These are phyloP conservation scores for Ramaria sp. DNA, from an alignment of 768 basidiomycete species.

Conservation along the genomic window DNA sequence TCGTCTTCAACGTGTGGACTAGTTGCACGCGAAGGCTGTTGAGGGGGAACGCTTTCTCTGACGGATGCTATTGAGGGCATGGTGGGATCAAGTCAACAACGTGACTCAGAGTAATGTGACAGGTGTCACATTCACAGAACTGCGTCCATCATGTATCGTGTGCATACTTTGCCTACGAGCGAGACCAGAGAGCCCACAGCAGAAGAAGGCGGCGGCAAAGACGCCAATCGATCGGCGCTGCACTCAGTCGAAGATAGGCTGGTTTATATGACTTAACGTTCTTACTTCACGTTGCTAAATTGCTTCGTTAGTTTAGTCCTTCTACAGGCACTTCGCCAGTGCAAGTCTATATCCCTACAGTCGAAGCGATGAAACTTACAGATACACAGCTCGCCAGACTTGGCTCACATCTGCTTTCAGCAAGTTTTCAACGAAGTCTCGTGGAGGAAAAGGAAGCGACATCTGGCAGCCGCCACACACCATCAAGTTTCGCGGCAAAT, in stretches of 20 bases:
- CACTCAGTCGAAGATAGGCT: conserved; percentile 7
- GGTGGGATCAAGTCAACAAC: background rate
- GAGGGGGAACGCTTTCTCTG: conserved; percentile 5
- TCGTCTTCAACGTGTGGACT: conserved; percentile 36
- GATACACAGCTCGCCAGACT: conserved; percentile 49
- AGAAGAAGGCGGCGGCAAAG: background rate
- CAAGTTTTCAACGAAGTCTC: conserved; percentile 57
- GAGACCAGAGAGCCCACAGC: background rate
- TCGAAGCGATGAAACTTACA: conserved; percentile 10
- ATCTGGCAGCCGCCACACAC: conserved; percentile 54
- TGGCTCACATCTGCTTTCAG: conserved; percentile 59
- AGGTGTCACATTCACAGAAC: background rate
- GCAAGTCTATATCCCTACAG: conserved; percentile 22
- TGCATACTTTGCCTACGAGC: conserved; percentile 6
- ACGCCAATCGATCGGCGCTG: background rate
- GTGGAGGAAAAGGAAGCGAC: conserved; percentile 45
- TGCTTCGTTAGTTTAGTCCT: conserved; percentile 40
- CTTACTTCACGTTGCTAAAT: background rate
- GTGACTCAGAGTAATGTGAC: background rate
- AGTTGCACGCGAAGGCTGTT: conserved; percentile 35
- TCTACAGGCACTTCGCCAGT: conserved; percentile 61
- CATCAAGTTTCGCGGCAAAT: conserved; percentile 53
- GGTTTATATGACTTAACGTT: background rate
- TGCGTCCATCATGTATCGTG: conserved; percentile 3
- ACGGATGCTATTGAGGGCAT: conserved; percentile 1